Base-by-base conservation (phyloP, 2,329 filamentous ascomycete species). In the Stachybotrys chartarum region DNA sequence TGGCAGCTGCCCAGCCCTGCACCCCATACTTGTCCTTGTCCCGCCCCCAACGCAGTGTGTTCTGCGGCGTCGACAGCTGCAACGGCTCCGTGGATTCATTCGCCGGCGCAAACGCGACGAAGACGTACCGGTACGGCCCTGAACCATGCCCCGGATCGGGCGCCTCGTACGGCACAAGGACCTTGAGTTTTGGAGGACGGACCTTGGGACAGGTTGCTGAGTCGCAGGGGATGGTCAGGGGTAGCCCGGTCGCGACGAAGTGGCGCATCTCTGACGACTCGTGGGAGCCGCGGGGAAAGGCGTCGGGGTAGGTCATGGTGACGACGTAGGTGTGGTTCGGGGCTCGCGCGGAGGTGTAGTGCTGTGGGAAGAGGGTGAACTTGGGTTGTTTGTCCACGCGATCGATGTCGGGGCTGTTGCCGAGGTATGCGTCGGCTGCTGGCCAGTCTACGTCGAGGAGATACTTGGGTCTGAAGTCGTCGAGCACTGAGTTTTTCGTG, bases 201-300 rank as follows among this genome's bases (percentile, higher is more conserved):
- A 51, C 3, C 49, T 51, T 30, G 11, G 49, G 32, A 30, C 49
- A 51, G 30, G 12, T 7, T 2, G 24, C 6, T 5, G 6, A 5
- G 14, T 35, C 14, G 11, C 53, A 51, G 6, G 52, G 31, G 8
- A 14, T 10, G 8, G 51, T 55, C 3, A 48, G 7, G 0, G 50
- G 35, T 2, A 48, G 49, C 2, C 60, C 57, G 0, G 51, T 16
- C 1, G 60, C 60, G 6, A 63, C 61, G 60, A 60, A 63, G 8
- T 63, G 61, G 24, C 61, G 63, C 42, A 63, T 60, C 17, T 63
- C 56, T 3, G 61, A 61, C 61, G 60, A 63, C 51, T 62, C 59
- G 1, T 60, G 61, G 7, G 62, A 48, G 7, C 59, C 55, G 12
- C 61, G 54, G 0, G 61, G 63, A 8, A 61, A 61, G 0, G 61